Evolutionary conservation across 257 asterid genomes (phyloP).

Genomic region (Mentha longifolia): DNA sequence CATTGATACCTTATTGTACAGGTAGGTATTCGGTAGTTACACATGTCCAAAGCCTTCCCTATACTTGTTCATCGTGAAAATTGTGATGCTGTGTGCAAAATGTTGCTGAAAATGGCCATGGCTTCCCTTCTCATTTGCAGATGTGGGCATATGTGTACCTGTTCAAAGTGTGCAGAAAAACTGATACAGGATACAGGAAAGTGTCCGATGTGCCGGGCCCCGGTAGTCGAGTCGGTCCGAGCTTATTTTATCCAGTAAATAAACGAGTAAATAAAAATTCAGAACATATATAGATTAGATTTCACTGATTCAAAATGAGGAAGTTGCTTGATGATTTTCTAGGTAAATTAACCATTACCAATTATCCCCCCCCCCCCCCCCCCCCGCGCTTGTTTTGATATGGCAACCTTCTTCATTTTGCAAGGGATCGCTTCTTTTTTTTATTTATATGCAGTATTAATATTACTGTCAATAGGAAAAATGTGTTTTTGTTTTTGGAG

Average conservation of each 20-base stretch:
- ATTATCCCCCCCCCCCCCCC: background rate
- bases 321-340: constrained; percentile 11
- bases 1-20: constrained; percentile 79
- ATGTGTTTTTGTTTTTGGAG: no score
- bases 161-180: constrained; percentile 63
- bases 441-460: no score
- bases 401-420: background rate
- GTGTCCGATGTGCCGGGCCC: constrained; percentile 62
- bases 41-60: no score
- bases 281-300: background rate
- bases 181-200: constrained; percentile 46
- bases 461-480: no score
- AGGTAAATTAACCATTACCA: constrained; percentile 22
- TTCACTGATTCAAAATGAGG: constrained; percentile 25
- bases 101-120: background rate
- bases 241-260: constrained; percentile 46
- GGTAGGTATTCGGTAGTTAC: constrained; percentile 42
- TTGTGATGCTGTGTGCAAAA: background rate
- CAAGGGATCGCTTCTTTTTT: background rate
- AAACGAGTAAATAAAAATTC: background rate
- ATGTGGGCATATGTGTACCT: constrained; percentile 92
- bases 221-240: constrained; percentile 52
- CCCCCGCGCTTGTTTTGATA: background rate
- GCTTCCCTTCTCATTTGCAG: constrained; percentile 37
- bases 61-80: background rate